These are phyloP conservation scores for Fusarium guadeloupense DNA, from an alignment of 2,329 filamentous ascomycete genomes.

Conservation along the genomic window DNA sequence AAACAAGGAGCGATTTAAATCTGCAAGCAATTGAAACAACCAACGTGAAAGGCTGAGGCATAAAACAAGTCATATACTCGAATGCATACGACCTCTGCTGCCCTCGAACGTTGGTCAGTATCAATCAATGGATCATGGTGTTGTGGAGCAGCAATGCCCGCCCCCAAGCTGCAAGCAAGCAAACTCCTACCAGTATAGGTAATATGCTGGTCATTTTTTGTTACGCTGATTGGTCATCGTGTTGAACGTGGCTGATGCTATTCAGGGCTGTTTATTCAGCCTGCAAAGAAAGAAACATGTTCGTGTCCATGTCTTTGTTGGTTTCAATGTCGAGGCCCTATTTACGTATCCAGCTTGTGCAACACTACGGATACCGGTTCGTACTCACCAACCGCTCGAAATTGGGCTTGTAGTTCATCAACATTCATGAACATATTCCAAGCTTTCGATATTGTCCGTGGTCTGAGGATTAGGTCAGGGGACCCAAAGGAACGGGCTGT, in stretches of 20 bases:
- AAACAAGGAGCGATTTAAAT: slow-evolving; percentile 24
- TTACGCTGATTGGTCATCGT: slow-evolving; percentile 12
- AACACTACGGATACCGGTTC: not conserved
- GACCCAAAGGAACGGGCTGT: slow-evolving; percentile 1
- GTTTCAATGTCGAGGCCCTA: not conserved
- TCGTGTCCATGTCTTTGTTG: slow-evolving; percentile 15
- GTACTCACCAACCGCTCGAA: not conserved
- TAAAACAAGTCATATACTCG: slow-evolving; percentile 30
- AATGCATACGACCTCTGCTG: slow-evolving; percentile 21
- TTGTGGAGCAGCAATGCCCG: slow-evolving; percentile 24
- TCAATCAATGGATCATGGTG: slow-evolving; percentile 11
- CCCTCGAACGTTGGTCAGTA: not conserved
- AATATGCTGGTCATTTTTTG: slow-evolving; percentile 10
- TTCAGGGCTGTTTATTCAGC: slow-evolving; percentile 19
- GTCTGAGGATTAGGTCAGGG: not conserved
- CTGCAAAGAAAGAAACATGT: slow-evolving; percentile 6
- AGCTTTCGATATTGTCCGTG: not conserved
- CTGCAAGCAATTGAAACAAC: slow-evolving; percentile 23
- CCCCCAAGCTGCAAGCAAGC: slow-evolving; percentile 32
- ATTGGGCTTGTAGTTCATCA: not conserved
- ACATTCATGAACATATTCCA: not conserved
- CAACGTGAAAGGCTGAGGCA: not conserved
- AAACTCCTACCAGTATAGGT: slow-evolving; percentile 3
- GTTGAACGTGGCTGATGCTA: slow-evolving; percentile 21
- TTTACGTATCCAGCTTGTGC: slow-evolving; percentile 29